A percentile compares a stretch with the other conserved stretches of the same genome.
Evolutionary conservation across 495 filamentous ascomycete genomes (phyloP).

Genomic region (Annulohypoxylon bovei): DNA sequence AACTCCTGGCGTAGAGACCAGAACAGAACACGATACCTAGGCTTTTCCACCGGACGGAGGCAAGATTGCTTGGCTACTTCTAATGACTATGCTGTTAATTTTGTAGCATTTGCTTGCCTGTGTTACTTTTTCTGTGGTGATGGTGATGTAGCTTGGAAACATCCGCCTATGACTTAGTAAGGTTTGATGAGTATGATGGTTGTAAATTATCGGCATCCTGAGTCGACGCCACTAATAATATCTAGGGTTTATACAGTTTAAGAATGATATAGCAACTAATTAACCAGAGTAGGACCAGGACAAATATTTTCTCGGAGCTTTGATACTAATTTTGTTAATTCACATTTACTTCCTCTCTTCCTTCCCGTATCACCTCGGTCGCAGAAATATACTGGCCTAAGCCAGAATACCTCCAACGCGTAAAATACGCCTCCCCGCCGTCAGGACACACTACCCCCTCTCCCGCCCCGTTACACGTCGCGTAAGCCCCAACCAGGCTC

Average conservation of each 20-base stretch:
- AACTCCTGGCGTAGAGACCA: not conserved
- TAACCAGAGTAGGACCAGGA: not conserved
- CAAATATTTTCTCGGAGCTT: not conserved
- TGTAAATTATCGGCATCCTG: not conserved
- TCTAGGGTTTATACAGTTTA: too few relatives aligned
- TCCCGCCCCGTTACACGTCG: conserved; percentile 56
- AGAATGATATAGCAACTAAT: not conserved
- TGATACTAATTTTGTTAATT: not conserved
- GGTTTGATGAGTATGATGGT: not conserved
- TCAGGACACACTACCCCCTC: conserved; percentile 37
- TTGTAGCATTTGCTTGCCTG: not conserved
- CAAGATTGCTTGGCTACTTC: conserved; percentile 14
- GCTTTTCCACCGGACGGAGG: conserved; percentile 6
- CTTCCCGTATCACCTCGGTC: conserved; percentile 29
- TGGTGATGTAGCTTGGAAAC: too few relatives aligned
- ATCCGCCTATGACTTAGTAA: too few relatives aligned
- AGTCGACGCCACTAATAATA: too few relatives aligned
- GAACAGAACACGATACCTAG: conserved; percentile 21
- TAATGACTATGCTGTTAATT: conserved; percentile 6
- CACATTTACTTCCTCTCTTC: not conserved
- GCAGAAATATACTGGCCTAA: conserved; percentile 45
- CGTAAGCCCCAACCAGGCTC: conserved; percentile 54
- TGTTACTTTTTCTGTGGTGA: not conserved
- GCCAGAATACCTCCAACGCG: conserved; percentile 51
- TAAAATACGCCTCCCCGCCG: conserved; percentile 49